phyloP scores from a whole-genome alignment of 257 asterid species.

The Linaria vulgaris region DNA sequence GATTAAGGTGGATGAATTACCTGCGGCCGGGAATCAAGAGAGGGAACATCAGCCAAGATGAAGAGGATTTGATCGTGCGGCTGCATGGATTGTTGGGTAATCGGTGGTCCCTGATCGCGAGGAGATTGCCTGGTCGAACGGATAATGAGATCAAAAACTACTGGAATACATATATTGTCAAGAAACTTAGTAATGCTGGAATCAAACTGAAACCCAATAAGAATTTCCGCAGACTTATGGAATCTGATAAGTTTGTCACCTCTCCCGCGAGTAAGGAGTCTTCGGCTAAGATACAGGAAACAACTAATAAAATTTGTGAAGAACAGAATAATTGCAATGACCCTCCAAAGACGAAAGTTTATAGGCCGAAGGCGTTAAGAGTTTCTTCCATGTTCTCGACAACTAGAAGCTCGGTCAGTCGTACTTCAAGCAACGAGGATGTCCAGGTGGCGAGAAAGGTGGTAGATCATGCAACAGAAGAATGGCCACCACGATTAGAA shows the following conservation, averaged over 20 bases:
- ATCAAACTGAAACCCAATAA: too few species aligned
- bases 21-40: constrained; percentile 73
- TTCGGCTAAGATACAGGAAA: too few species aligned
- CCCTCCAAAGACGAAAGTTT: constrained; percentile 29
- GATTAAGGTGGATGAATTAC: constrained; percentile 81
- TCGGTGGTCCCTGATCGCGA: constrained; percentile 79
- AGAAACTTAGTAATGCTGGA: constrained; percentile 31
- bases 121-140: constrained; percentile 75
- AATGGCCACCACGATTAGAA: constrained; percentile 41
- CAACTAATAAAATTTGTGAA: too few species aligned
- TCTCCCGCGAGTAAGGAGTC: too few species aligned
- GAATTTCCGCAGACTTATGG: too few species aligned
- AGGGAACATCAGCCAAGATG: constrained; percentile 59
- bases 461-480: constrained; percentile 6
- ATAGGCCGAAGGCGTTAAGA: constrained; percentile 52
- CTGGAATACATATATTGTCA: constrained; percentile 68
- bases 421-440: constrained; percentile 31
- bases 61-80: constrained; percentile 64
- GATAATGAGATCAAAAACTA: too few species aligned
- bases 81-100: constrained; percentile 66
- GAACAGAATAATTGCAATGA: not conserved
- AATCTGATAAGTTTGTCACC: too few species aligned
- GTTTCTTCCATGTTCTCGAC: constrained; percentile 35
- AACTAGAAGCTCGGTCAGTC: constrained; percentile 37
- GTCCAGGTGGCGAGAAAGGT: too few species aligned